These are phyloP conservation scores for Rosa persica DNA, from an alignment of 306 rosid genomes.

Conservation along the genomic window DNA sequence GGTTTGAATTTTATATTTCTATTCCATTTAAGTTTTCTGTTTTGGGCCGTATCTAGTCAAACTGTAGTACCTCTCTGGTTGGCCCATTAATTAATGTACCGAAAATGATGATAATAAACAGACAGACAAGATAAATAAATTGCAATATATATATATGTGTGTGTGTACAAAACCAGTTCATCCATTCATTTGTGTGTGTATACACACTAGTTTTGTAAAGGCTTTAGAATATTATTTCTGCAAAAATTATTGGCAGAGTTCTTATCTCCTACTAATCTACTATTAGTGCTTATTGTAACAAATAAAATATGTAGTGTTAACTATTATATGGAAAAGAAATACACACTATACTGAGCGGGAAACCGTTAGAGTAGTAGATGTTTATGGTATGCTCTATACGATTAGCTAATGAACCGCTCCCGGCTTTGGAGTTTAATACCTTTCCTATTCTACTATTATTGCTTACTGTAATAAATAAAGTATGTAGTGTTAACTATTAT, in stretches of 20 bases:
- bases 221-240: not conserved
- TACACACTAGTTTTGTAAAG: not conserved
- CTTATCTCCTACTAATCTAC: not conserved
- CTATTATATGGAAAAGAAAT: not conserved
- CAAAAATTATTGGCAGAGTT: not conserved
- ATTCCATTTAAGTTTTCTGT: conserved; percentile 1
- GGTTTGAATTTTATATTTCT: conserved; percentile 4
- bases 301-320: not conserved
- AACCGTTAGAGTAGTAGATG: not conserved
- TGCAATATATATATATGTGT: not conserved
- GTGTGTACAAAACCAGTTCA: not conserved
- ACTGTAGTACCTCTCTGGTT: not conserved
- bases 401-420: no score
- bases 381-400: no score
- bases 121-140: not conserved
- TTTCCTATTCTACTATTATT: no score
- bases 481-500: not conserved
- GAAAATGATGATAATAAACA: not conserved
- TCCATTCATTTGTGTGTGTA: not conserved
- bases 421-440: no score
- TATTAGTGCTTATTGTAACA: not conserved
- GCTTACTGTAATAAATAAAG: not conserved
- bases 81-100: conserved; percentile 7
- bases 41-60: conserved; percentile 14
- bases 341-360: not conserved